phyloP scores from a whole-genome alignment of 2,329 filamentous ascomycete genomes.

The Colletotrichum truncatum region DNA sequence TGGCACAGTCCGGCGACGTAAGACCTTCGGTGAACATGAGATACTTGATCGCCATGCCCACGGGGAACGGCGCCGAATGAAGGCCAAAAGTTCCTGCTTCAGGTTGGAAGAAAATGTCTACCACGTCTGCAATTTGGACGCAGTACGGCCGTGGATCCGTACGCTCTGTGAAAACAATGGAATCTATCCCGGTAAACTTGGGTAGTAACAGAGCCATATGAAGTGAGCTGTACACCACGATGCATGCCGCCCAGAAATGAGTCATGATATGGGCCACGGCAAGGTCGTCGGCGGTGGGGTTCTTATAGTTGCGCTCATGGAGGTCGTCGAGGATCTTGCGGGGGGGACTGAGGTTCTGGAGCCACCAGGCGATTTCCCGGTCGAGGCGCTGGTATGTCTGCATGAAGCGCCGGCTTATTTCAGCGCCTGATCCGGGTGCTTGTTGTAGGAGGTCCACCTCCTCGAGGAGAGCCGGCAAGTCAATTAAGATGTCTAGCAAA shows the following conservation, averaged over 20 bases:
- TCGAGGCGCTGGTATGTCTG: conserved; percentile 8
- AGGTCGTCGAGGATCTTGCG: background rate
- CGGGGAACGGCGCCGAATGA: conserved; percentile 9
- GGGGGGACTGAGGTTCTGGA: background rate
- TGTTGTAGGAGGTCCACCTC: conserved; percentile 36
- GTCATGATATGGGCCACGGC: conserved; percentile 13
- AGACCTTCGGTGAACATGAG: conserved; percentile 3
- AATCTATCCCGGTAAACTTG: background rate
- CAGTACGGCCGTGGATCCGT: conserved; percentile 17
- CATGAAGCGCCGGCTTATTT: background rate
- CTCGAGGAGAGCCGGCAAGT: conserved; percentile 37
- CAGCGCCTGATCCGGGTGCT: background rate
- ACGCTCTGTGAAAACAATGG: background rate
- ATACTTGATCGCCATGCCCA: conserved; percentile 21
- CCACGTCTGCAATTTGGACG: conserved; percentile 9
- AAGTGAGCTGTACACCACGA: conserved; percentile 18
- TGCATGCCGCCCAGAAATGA: conserved; percentile 9
- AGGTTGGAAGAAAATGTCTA: conserved; percentile 20
- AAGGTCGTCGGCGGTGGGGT: conserved; percentile 9
- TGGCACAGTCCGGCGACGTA: background rate
- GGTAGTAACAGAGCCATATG: background rate
- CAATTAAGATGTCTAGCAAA: conserved; percentile 40
- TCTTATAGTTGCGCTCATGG: background rate
- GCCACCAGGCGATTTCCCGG: conserved; percentile 1
- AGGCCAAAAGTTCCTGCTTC: conserved; percentile 16